Evolutionary conservation across 306 rosid species (phyloP).

Genomic region (Herpetospermum pedunculosum): DNA sequence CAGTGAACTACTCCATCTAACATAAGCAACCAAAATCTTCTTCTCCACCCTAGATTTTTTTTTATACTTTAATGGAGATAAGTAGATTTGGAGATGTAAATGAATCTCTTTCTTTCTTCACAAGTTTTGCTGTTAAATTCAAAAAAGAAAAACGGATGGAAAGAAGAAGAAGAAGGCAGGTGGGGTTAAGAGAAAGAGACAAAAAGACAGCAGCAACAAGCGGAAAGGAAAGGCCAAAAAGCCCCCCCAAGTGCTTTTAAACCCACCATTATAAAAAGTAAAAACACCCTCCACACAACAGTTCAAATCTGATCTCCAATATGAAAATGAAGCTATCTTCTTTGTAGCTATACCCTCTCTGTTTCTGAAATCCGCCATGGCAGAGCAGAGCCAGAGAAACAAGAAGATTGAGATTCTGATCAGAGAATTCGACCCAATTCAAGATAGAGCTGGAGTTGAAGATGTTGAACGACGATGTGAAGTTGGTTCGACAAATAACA

Average conservation of each 20-base stretch:
- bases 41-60: too few relatives aligned
- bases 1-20: too few relatives aligned
- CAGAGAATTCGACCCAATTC: constrained; percentile 26
- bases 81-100: too few relatives aligned
- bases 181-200: background rate
- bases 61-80: too few relatives aligned
- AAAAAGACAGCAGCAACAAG: background rate
- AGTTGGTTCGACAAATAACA: constrained; percentile 32
- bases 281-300: too few relatives aligned
- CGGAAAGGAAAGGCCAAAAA: background rate
- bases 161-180: background rate
- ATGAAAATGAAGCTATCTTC: background rate
- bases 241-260: background rate
- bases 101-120: too few relatives aligned
- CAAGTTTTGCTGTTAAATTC: background rate
- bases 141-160: background rate
- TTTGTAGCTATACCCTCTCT: background rate
- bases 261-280: background rate
- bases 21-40: too few relatives aligned
- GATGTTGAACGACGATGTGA: constrained; percentile 54
- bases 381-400: background rate
- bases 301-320: too few relatives aligned
- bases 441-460: constrained; percentile 44
- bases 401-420: constrained; percentile 3
- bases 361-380: background rate